Conservation (phyloP, 768 basidiomycete genomes). For the Cyclocybe aegerita region DNA sequence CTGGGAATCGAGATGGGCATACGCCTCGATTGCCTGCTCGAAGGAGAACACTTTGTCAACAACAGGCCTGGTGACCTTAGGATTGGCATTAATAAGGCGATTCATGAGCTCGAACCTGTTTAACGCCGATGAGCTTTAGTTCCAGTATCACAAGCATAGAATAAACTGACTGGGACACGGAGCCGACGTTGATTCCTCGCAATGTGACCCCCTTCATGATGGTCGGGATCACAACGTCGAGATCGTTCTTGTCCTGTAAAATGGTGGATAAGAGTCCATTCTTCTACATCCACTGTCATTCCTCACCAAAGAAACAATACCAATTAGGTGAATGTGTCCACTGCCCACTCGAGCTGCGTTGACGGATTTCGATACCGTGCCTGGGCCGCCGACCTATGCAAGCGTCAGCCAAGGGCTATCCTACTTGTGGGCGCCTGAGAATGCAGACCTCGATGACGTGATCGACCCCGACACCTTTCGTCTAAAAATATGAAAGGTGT, state of each 20-base stretch:
- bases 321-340: slow-evolving; percentile 38
- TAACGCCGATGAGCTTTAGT: background rate
- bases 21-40: slow-evolving; percentile 51
- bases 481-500: slow-evolving; percentile 20
- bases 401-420: background rate
- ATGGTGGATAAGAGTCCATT: background rate
- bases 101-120: slow-evolving; percentile 56
- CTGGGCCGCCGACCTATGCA: slow-evolving; percentile 53
- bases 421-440: too few relatives aligned
- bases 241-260: slow-evolving; percentile 20
- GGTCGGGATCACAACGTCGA: slow-evolving; percentile 27
- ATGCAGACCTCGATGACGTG: slow-evolving; percentile 34
- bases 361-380: slow-evolving; percentile 46
- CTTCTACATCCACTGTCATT: background rate
- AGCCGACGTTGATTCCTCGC: slow-evolving; percentile 56
- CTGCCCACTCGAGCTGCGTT: slow-evolving; percentile 32
- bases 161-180: slow-evolving; percentile 50
- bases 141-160: background rate
- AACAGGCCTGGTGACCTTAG: slow-evolving; percentile 43
- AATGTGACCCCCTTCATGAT: slow-evolving; percentile 41
- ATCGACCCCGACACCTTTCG: slow-evolving; percentile 36
- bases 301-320: background rate
- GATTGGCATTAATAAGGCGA: slow-evolving; percentile 41
- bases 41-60: slow-evolving; percentile 61
- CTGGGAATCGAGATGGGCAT: slow-evolving; percentile 50